Base-by-base conservation (phyloP, 257 asterid genomes). In the Striga asiatica region DNA sequence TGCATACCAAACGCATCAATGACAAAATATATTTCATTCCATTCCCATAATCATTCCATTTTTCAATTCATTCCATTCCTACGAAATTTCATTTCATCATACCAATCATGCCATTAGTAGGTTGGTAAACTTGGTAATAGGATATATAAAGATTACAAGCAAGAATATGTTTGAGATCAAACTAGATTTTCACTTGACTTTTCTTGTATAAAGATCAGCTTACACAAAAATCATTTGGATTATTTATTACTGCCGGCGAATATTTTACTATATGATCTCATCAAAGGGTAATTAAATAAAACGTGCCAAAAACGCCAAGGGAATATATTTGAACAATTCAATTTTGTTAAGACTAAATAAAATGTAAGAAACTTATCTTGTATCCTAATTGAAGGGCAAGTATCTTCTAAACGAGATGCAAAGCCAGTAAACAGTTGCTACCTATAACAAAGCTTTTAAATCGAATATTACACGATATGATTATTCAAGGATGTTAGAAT, bases 331-430 rank as follows among this genome's bases (percentile, higher is more conserved):
- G 14, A 37, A 24, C 27, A 50, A 2, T n/a, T 50, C 24, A 52
- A 28, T 11, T 34, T 55, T 46, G 4, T 38, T 5, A 25, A 32
- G n/a, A 27, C 21, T 45, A 28, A 24, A 38, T 41, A 38, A 58
- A 50, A 6, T 58, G 39, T 14, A 28, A 37, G 28, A 37, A 59
- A 59, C 20, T 32, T 53, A 65, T 66, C 45, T 23, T 60, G 62
- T 59, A 24, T 34, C 58, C 58, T 46, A 16, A 63, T 63, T 17
- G 29, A 58, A 49, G 41, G 35, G 71, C 68, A 72, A 10, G 63
- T 59, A 64, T 68, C 75, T 56, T 68, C 62, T 8, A 0, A 50
- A 74, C 64, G n/a, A 73, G 75, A 64, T 73, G 66, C 69, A 49
- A 53, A 54, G 60, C 72, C 71, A 65, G 22, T 59, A 10, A 63